Evolutionary conservation across 1,284 basidiomycete species (phyloP).

Genomic region (Moniliophthora roreri): DNA sequence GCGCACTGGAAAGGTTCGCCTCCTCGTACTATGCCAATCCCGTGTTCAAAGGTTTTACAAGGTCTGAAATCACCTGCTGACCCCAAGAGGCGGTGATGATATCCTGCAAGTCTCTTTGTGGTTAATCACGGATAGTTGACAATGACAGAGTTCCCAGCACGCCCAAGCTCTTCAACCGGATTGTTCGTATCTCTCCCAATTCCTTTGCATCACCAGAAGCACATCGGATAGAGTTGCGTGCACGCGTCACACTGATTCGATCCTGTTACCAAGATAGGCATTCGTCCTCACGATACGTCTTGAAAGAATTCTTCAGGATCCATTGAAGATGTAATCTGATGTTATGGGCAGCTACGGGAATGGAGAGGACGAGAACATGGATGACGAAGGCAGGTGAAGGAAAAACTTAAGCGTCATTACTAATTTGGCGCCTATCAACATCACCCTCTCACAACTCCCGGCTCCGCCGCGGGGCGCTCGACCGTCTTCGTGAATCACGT

Average conservation of each 20-base stretch:
- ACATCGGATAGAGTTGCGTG: conserved; percentile 50
- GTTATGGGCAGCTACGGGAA: conserved; percentile 27
- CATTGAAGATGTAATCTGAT: conserved; percentile 19
- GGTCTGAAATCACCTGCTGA: conserved; percentile 52
- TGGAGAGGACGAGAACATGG: conserved; percentile 26
- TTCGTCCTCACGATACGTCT: conserved; percentile 92
- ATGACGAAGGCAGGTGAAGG: background rate
- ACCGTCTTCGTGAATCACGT: no score
- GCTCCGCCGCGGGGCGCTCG: no score
- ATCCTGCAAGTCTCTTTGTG: conserved; percentile 71
- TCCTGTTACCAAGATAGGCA: conserved; percentile 60
- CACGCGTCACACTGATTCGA: conserved; percentile 4
- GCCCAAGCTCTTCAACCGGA: conserved; percentile 75
- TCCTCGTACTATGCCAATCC: conserved; percentile 63
- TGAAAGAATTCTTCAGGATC: conserved; percentile 55
- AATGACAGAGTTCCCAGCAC: conserved; percentile 68
- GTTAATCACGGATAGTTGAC: conserved; percentile 66
- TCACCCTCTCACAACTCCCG: no score
- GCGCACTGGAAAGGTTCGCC: no score
- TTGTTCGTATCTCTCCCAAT: conserved; percentile 60
- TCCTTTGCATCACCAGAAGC: conserved; percentile 81
- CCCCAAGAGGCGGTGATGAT: conserved; percentile 76
- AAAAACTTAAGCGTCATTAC: conserved; percentile 1
- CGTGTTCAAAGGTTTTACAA: conserved; percentile 61
- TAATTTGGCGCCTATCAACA: background rate